phyloP scores from a whole-genome alignment of 257 asterid genomes.

The Gentiana straminea region DNA sequence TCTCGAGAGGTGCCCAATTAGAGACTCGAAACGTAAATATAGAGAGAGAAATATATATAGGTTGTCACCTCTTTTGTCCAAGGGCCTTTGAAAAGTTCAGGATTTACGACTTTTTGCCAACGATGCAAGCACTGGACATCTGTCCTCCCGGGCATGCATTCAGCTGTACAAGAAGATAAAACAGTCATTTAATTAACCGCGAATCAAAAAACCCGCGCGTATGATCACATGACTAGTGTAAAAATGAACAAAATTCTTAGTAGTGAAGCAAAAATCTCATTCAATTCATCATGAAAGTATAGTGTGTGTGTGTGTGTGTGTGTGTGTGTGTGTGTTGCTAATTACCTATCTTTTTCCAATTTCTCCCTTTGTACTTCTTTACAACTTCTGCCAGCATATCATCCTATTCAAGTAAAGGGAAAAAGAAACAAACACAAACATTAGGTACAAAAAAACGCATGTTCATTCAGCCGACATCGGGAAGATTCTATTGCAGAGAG shows the following conservation, averaged over 20 bases:
- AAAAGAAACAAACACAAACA: conserved; percentile 1
- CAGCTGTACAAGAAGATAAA: conserved; percentile 42
- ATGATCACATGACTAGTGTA: too few relatives aligned
- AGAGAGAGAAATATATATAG: conserved; percentile 5
- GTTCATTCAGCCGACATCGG: neutral
- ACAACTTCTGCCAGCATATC: conserved; percentile 49
- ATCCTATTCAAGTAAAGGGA: conserved; percentile 40
- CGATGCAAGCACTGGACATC: conserved; percentile 89
- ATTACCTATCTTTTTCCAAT: conserved; percentile 71
- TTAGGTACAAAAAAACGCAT: neutral
- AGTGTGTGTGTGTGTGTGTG: too few relatives aligned
- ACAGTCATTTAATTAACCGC: neutral
- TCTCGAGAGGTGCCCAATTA: too few relatives aligned
- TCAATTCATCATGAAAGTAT: neutral
- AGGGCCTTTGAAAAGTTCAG: conserved; percentile 72
- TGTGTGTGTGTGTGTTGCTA: too few relatives aligned
- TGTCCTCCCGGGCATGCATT: conserved; percentile 54
- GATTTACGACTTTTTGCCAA: conserved; percentile 85
- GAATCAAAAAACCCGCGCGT: neutral
- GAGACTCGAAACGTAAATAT: too few relatives aligned
- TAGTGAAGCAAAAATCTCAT: neutral
- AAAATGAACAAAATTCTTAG: neutral
- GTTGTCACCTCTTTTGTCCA: conserved; percentile 65
- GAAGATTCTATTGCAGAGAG: neutral
- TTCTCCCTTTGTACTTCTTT: conserved; percentile 41